Evolutionary conservation across 2,329 filamentous ascomycete genomes (phyloP), one percentile per base, ranked within the genome.

Genomic region (Emergomyces pasteurianus): DNA sequence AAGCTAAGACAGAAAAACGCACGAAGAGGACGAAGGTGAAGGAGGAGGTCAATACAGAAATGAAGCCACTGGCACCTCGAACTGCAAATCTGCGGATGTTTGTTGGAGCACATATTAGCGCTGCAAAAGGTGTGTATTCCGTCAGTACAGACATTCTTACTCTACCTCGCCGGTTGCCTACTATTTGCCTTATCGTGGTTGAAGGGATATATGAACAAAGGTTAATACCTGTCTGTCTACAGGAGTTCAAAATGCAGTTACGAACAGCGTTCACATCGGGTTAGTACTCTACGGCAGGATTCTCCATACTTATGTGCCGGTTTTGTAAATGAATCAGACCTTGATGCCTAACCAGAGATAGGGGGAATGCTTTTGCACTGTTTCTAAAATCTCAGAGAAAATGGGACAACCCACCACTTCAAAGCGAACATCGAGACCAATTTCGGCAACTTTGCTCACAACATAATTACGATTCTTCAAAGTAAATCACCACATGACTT

Each of bases 381-480:
- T 99, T 99, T 77, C 81, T 99, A 67, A 97, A 97, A 73, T 95
- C 90, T 0, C 94, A 99, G 74, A 86, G 92, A 60, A 97, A 96
- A 78, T 99, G 94, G 94, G 81, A 83, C 34, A 95, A 88, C 68
- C 90, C 92, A 9, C 83, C 89, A 0, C 80, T 99, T 4, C 80
- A 87, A 31, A 75, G 84, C 46, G 85, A 88, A 31, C 83, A 87
- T 59, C 80, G 83, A 57, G 80, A 84, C 49, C 81, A 84, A 46
- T 99, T 97, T 76, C 82, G 82, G 60, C 79, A 80, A 50, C 77
- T 84, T 38, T 89, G 90, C 70, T 79, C 83, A 58, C 77, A 86
- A 57, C 85, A 92, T 71, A 77, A 78, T 57, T 96, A 92, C 73
- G 85, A 89, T 68, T 82, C 85, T 7, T 80, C 79, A 61, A 83